Conservation (phyloP, 1,284 basidiomycete species). For the Apiotrichum brassicae region DNA sequence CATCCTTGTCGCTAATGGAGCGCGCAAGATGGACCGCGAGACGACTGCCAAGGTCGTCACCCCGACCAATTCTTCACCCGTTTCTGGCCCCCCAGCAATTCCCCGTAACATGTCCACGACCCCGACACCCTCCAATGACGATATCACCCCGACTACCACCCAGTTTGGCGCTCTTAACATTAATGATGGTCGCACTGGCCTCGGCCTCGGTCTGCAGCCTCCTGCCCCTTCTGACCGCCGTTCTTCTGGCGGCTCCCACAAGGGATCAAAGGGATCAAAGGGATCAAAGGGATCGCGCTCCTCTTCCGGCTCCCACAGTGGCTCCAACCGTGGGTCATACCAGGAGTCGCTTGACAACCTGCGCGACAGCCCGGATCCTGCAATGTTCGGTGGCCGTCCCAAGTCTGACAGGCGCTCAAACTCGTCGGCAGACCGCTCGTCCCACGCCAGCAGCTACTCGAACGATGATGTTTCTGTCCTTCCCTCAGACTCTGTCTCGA, state of each 20-base stretch:
- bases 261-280: not conserved
- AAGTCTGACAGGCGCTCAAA: too few relatives aligned
- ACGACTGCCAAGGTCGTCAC: not conserved
- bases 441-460: not conserved
- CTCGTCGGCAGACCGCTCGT: not conserved
- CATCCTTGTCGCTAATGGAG: slow-evolving; percentile 66
- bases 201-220: slow-evolving; percentile 3
- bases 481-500: slow-evolving; percentile 8
- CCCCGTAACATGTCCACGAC: not conserved
- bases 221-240: not conserved
- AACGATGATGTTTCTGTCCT: slow-evolving; percentile 6
- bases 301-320: not conserved
- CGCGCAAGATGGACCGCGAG: slow-evolving; percentile 53
- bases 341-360: not conserved
- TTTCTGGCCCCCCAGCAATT: not conserved
- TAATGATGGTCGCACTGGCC: not conserved
- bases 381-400: not conserved
- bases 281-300: too few relatives aligned
- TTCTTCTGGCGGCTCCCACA: not conserved
- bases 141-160: slow-evolving; percentile 11
- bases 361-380: not conserved
- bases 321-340: not conserved
- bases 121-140: not conserved
- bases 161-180: slow-evolving; percentile 3
- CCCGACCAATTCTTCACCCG: too few relatives aligned